Base-by-base conservation (phyloP, 192 early-diverging fungal genomes). In the Borealophlyctis nickersoniae region DNA sequence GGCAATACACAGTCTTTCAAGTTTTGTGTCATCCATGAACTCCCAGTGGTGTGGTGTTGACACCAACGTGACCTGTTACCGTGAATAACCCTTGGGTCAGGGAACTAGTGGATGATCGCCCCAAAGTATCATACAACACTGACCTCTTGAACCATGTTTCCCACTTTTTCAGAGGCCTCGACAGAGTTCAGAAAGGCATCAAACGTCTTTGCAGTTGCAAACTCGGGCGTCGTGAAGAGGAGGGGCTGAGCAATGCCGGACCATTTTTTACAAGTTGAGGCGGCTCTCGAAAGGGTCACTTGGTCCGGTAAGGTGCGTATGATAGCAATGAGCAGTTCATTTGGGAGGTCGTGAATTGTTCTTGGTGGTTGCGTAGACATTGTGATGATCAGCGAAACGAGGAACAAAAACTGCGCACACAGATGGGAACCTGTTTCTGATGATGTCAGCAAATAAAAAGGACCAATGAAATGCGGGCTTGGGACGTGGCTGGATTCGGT, bases 31-130 rank as follows among this genome's bases (percentile, higher is more conserved):
- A 19, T 45, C 39, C 39, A 45, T 45, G 39, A 45, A 45, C 7
- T 45, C 39, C 39, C 39, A 45, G 39, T 45, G 39, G 39, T 45
- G 19, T 45, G 39, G 39, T 45, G 39, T 45, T 45, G 39, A 45
- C 9, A 45, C 39, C 39, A 45, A 45, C 7, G 39, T 45, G 9
- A 45, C 7, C 39, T 45, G 19, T 45, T 7, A 45, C 39, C 19
- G 7, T 45, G 7, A 45, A 19, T 45, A 19, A 7, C 7, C 39
- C 39, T 45, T 19, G 19, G 7, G 19, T 45, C 39, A 19, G 7
- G 39, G 39, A 19, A 45, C n/a, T n/a, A n/a, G n/a, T n/a, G n/a
- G n/a, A n/a, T n/a, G n/a, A n/a, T n/a, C n/a, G n/a, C n/a, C n/a
- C n/a, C n/a, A 45, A 45, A 45, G 39, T 19, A 45, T 19, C 39